These are phyloP conservation scores for Phytopythium ostracodes DNA, from an alignment of 352 stramenopile genomes.

Conservation along the genomic window DNA sequence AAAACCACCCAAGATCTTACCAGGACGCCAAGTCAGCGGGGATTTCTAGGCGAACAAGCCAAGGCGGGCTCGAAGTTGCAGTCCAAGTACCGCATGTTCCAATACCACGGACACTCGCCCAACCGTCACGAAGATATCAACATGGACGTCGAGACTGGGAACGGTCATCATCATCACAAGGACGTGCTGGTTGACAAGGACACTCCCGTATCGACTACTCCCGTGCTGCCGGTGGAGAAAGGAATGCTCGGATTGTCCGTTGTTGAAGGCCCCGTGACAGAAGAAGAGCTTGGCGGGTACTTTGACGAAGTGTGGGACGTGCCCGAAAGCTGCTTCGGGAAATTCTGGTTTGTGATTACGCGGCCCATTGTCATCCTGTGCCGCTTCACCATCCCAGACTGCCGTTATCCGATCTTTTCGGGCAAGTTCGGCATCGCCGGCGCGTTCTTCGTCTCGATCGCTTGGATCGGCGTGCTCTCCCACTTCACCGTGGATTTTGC, in stretches of 20 bases:
- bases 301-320: constrained; percentile 56
- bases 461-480: constrained; percentile 72
- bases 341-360: constrained; percentile 60
- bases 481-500: constrained; percentile 62
- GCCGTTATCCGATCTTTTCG: constrained; percentile 54
- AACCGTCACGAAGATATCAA: constrained; percentile 11
- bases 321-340: constrained; percentile 32
- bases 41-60: constrained; percentile 34
- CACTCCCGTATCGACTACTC: neutral
- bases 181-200: constrained; percentile 7
- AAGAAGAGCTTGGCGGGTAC: constrained; percentile 42
- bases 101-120: constrained; percentile 37
- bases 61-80: constrained; percentile 52
- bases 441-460: constrained; percentile 65
- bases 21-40: constrained; percentile 15
- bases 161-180: constrained; percentile 6
- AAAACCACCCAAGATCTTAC: no score
- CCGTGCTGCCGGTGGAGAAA: neutral
- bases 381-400: constrained; percentile 72
- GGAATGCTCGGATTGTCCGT: neutral
- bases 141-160: constrained; percentile 10
- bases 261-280: neutral
- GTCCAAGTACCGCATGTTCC: constrained; percentile 73
- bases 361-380: constrained; percentile 63
- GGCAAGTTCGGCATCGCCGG: constrained; percentile 34